A percentile compares a stretch with the other conserved stretches of the same genome.
These are phyloP conservation scores for Pilaira anomala DNA, from an alignment of 192 early-diverging fungal species.

Conservation along the genomic window DNA sequence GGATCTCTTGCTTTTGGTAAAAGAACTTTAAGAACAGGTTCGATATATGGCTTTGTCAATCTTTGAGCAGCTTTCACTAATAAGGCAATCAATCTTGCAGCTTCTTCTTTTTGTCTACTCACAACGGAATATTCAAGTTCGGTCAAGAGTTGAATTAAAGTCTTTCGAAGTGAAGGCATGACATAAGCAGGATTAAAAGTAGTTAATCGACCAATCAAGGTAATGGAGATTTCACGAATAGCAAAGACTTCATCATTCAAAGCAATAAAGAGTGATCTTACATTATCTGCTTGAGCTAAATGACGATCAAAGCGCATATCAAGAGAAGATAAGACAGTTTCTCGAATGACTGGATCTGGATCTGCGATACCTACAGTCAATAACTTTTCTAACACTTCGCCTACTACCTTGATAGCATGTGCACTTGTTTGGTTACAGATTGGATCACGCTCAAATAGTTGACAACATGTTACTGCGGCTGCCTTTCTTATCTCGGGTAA, in stretches of 20 bases:
- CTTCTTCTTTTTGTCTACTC: constrained; percentile 84
- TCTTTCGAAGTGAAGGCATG: constrained; percentile 84
- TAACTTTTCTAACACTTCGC: constrained; percentile 86
- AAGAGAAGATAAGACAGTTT: constrained; percentile 76
- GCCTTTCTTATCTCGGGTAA: constrained; percentile 74
- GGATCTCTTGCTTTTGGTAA: constrained; percentile 79
- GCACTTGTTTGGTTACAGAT: constrained; percentile 75
- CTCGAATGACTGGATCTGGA: constrained; percentile 67
- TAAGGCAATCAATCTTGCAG: constrained; percentile 72
- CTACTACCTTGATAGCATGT: constrained; percentile 78
- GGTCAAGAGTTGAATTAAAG: constrained; percentile 81
- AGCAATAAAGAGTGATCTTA: constrained; percentile 82
- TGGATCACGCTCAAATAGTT: constrained; percentile 76
- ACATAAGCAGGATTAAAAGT: constrained; percentile 90
- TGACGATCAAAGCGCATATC: constrained; percentile 85
- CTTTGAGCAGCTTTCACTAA: constrained; percentile 74
- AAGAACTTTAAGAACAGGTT: constrained; percentile 80
- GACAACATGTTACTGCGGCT: constrained; percentile 82
- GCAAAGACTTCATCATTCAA: constrained; percentile 90
- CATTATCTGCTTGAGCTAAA: constrained; percentile 87
- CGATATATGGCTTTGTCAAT: constrained; percentile 87
- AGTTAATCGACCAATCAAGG: constrained; percentile 83
- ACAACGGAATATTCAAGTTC: constrained; percentile 86
- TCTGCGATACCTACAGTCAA: constrained; percentile 89
- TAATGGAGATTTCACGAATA: constrained; percentile 77